phyloP scores from a whole-genome alignment of 2,329 filamentous ascomycete species.

The Cordyceps militaris region DNA sequence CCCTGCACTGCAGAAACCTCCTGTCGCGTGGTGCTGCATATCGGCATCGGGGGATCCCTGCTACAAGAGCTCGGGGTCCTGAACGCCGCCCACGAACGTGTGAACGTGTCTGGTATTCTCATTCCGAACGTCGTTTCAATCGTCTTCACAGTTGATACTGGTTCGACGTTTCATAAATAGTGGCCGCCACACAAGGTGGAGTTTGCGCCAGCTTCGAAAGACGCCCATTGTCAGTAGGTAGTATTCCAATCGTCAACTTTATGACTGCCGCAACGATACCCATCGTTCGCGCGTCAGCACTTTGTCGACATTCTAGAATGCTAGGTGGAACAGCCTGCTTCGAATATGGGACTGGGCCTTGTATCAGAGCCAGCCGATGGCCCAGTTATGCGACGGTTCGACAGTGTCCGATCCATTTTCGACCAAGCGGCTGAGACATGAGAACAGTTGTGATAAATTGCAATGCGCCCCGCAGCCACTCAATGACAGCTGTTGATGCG shows the following conservation, averaged over 20 bases:
- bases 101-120: neutral
- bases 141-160: neutral
- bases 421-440: slow-evolving; percentile 25
- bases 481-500: neutral
- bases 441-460: neutral
- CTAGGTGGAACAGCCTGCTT: neutral
- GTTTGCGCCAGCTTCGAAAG: neutral
- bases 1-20: neutral
- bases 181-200: neutral
- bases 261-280: no score
- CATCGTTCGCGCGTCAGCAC: slow-evolving; percentile 1
- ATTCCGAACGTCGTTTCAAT: neutral
- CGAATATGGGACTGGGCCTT: neutral
- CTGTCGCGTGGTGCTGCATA: neutral
- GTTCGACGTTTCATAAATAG: neutral
- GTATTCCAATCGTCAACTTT: neutral
- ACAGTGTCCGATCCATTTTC: slow-evolving; percentile 28
- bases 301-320: slow-evolving; percentile 12
- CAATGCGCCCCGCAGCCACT: neutral
- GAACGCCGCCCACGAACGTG: neutral
- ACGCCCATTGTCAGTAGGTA: neutral
- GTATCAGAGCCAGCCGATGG: neutral
- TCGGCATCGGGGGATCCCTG: slow-evolving; percentile 1
- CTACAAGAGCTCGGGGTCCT: neutral
- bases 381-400: slow-evolving; percentile 2